phyloP scores from a whole-genome alignment of 163 green algal species.

The Scenedesmus sp. region DNA sequence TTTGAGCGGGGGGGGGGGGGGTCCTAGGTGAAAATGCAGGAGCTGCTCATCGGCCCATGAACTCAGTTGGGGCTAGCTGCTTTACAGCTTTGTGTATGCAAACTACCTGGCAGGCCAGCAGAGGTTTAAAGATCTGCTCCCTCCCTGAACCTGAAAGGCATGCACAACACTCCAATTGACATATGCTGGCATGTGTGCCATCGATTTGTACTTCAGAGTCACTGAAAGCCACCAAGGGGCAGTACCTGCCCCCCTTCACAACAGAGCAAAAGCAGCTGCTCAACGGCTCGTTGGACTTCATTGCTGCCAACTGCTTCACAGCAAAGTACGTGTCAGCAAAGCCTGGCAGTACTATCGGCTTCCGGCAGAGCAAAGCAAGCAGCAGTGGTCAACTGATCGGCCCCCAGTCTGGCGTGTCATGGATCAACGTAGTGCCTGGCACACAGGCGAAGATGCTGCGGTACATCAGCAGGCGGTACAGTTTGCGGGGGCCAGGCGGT shows the following conservation, averaged over 20 bases:
- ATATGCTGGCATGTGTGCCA: not conserved
- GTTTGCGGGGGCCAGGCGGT: not conserved
- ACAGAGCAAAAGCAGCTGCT: constrained; percentile 56
- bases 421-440: constrained; percentile 65
- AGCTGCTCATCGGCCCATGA: no score
- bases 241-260: constrained; percentile 66
- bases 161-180: not conserved
- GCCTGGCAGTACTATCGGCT: constrained; percentile 8
- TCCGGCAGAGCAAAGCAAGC: constrained; percentile 3
- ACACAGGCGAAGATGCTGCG: constrained; percentile 66
- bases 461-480: constrained; percentile 57
- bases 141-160: not conserved
- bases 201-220: not conserved
- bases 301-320: constrained; percentile 71
- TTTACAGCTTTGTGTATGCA: no score
- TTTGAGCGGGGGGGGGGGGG: no score
- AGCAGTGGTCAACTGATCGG: constrained; percentile 9
- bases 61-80: no score
- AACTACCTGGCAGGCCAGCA: no score
- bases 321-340: constrained; percentile 33
- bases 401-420: not conserved
- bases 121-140: no score
- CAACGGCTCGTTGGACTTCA: constrained; percentile 70
- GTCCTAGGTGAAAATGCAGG: no score
- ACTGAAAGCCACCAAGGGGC: constrained; percentile 28